Base-by-base conservation (phyloP, 176 grass and related monocot genomes). In the Oryza rufipogon region DNA sequence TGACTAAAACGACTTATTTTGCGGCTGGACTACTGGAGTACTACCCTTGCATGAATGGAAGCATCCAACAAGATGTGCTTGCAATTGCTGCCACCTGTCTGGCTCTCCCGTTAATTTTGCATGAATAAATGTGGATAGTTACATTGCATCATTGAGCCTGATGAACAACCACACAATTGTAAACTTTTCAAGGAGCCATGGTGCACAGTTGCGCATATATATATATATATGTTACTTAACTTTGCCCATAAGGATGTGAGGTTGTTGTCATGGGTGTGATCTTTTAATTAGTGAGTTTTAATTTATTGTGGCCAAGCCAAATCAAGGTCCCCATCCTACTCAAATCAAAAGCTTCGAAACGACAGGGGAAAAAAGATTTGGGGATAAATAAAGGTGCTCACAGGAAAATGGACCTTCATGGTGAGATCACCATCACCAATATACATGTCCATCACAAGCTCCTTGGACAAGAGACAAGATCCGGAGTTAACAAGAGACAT, bases 81-180 rank as follows among this genome's bases (percentile, higher is more conserved):
- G 13, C 49, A 42, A 8, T 70, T 81, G 64, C 77, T 64, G 77
- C 77, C 78, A 77, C 45, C 47, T 81, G 77, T 41, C 41, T 44
- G 41, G 1, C 41, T 44, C 1, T 44, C 71, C 4, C 42, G 77
- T 60, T 63, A 63, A 63, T 63, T 77, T 7, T 45, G 15, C 42
- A 44, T 81, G 76, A 89, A 23, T 64, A 44, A 13, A 38, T 19
- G 3, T 52, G 8, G 64, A 81, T 64, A 38, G 51, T 66, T 49
- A 22, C 30, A 60, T 70, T 34, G 33, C 25, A 51, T 52, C 9
- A 70, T 51, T 61, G 25, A 52, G 65, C 51, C 71, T 26, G 51
- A 45, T 39, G 49, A 79, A 69, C 26, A 44, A 81, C 72, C 88
- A 86, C 33, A 66, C 72, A 81, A 19, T 4, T 89, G 83, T 81